Percentiles rank a stretch among this genome's conserved stretches.
These are phyloP conservation scores for Candida koratica DNA, from an alignment of 805 yeast genomes.

Conservation along the genomic window DNA sequence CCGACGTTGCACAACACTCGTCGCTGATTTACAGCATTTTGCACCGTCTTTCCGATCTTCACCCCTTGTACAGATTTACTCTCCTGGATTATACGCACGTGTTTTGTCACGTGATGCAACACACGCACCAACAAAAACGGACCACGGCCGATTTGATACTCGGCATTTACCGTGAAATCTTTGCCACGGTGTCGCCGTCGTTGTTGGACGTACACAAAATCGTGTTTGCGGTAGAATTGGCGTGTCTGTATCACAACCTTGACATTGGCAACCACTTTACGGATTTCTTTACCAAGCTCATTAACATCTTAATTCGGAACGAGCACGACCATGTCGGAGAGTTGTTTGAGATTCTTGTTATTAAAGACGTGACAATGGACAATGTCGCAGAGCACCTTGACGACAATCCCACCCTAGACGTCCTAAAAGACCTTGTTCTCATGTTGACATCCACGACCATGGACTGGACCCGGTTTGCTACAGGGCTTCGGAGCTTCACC, in stretches of 20 bases:
- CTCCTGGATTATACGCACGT: slow-evolving; percentile 29
- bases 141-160: slow-evolving; percentile 26
- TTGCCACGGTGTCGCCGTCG: slow-evolving; percentile 43
- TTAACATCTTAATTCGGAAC: slow-evolving; percentile 2
- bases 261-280: slow-evolving; percentile 24
- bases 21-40: slow-evolving; percentile 49
- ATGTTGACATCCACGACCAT: background rate
- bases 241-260: slow-evolving; percentile 22
- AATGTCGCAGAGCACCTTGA: slow-evolving; percentile 1
- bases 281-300: slow-evolving; percentile 12
- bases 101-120: slow-evolving; percentile 15
- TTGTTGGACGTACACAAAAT: slow-evolving; percentile 43
- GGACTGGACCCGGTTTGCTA: slow-evolving; percentile 14
- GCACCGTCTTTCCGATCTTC: slow-evolving; percentile 32
- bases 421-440: slow-evolving; percentile 2
- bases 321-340: background rate
- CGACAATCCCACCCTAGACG: background rate
- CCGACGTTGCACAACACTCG: slow-evolving; percentile 53
- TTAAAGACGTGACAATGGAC: slow-evolving; percentile 4
- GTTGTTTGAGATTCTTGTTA: slow-evolving; percentile 4
- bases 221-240: slow-evolving; percentile 40
- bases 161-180: slow-evolving; percentile 45
- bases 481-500: slow-evolving; percentile 17
- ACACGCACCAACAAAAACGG: slow-evolving; percentile 14
- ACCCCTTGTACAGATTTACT: slow-evolving; percentile 57